Percentiles rank a stretch among this genome's conserved stretches.
Conservation (phyloP, 805 yeast genomes). For the Metschnikowia cubensis region DNA sequence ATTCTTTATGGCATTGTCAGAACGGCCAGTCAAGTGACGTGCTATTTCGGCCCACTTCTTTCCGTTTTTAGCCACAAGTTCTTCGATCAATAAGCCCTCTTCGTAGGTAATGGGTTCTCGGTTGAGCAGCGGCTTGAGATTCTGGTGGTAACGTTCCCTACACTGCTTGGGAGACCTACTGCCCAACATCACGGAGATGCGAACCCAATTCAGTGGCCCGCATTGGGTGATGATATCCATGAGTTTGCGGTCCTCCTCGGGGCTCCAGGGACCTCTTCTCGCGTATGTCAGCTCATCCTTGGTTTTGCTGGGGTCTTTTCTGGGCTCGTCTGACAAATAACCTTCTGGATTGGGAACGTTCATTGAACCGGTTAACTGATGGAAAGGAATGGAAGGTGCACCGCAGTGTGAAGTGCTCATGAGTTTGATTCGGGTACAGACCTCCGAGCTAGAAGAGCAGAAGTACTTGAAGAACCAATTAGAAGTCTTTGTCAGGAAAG, state of each 20-base stretch:
- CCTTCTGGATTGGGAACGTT: not conserved
- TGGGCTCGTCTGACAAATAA: constrained; percentile 2
- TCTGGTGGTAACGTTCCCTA: constrained; percentile 87
- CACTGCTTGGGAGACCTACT: constrained; percentile 89
- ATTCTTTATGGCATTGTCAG: constrained; percentile 88
- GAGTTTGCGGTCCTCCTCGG: constrained; percentile 73
- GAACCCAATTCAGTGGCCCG: constrained; percentile 88
- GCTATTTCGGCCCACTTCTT: constrained; percentile 94
- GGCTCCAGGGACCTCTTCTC: constrained; percentile 86
- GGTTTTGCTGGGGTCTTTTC: not conserved
- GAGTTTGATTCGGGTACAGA: not conserved
- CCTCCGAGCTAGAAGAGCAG: not conserved
- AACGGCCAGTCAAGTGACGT: constrained; percentile 77
- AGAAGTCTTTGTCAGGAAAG: too few relatives aligned
- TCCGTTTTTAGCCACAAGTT: constrained; percentile 72
- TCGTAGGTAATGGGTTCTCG: constrained; percentile 79
- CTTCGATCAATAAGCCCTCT: constrained; percentile 79
- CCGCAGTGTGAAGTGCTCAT: not conserved
- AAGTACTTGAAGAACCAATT: not conserved
- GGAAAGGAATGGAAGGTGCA: not conserved
- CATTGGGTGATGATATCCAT: constrained; percentile 63
- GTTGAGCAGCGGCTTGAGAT: constrained; percentile 78
- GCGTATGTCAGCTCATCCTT: constrained; percentile 15
- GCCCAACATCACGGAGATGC: constrained; percentile 67
- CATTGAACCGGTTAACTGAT: not conserved